A percentile compares a stretch with the other conserved stretches of the same genome.
Conservation (phyloP, 257 asterid genomes). For the Pogostemon cablin region DNA sequence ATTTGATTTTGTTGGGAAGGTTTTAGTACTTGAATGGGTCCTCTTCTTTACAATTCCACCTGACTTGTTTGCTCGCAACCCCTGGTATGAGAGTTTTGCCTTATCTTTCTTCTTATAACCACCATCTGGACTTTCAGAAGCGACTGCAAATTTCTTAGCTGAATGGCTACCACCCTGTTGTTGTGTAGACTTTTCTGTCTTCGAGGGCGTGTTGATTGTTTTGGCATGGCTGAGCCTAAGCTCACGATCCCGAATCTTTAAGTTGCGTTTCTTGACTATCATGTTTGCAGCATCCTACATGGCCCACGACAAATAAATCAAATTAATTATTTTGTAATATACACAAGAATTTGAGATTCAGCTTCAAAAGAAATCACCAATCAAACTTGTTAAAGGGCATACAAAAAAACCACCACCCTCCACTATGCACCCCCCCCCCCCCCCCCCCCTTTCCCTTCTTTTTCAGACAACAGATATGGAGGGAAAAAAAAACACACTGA, state of each 20-base stretch:
- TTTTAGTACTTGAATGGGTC: constrained; percentile 35
- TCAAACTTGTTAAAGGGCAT: not conserved
- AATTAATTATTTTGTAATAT: not conserved
- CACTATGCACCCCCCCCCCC: not conserved
- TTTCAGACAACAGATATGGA: not conserved
- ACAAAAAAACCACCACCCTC: not conserved
- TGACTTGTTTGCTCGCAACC: constrained; percentile 76
- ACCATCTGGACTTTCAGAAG: constrained; percentile 43
- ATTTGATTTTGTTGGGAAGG: constrained; percentile 33
- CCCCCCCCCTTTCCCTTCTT: not conserved
- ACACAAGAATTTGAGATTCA: not conserved
- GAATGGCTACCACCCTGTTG: constrained; percentile 39
- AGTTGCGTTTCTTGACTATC: constrained; percentile 46
- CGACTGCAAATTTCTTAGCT: constrained; percentile 45
- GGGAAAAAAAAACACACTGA: too few species aligned
- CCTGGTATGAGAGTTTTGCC: constrained; percentile 64
- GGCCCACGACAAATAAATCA: constrained; percentile 18
- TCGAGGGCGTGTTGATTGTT: constrained; percentile 49
- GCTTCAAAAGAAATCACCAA: constrained; percentile 1
- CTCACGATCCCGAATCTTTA: constrained; percentile 77
- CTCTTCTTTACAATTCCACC: constrained; percentile 58
- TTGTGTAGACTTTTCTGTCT: constrained; percentile 47
- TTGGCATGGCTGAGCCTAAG: constrained; percentile 72
- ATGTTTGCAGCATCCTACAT: constrained; percentile 75
- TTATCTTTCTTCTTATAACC: constrained; percentile 34